These are phyloP conservation scores for Tolypocladium paradoxum DNA, from an alignment of 2,329 filamentous ascomycete species.

Conservation along the genomic window DNA sequence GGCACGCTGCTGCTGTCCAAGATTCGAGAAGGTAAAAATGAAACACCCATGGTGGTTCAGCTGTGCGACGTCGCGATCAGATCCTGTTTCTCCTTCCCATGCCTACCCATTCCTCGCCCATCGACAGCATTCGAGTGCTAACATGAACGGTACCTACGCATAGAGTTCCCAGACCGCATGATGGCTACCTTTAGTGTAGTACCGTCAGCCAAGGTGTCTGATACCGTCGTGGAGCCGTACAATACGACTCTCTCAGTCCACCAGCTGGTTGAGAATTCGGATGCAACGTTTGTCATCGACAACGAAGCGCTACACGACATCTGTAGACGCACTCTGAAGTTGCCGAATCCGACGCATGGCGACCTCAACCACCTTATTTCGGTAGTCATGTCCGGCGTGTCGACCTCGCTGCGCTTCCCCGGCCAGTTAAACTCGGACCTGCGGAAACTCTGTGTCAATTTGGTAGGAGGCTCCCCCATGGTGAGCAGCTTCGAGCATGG, in stretches of 20 bases:
- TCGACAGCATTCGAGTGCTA: background rate
- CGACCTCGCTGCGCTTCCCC: conserved; percentile 97
- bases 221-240: conserved; percentile 99
- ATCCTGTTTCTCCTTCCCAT: no score
- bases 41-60: no score
- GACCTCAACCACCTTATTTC: conserved; percentile 99
- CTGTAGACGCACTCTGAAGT: conserved; percentile 99
- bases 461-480: conserved; percentile 35
- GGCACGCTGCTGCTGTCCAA: conserved; percentile 99
- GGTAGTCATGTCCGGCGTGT: conserved; percentile 98
- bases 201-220: conserved; percentile 97
- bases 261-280: conserved; percentile 99
- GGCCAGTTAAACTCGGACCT: conserved; percentile 99
- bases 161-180: conserved; percentile 98
- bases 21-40: conserved; percentile 99
- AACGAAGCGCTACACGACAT: conserved; percentile 99
- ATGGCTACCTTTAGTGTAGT: conserved; percentile 99
- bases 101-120: background rate
- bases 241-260: conserved; percentile 98
- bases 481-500: background rate
- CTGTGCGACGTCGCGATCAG: no score
- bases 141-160: background rate
- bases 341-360: conserved; percentile 95
- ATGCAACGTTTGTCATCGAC: conserved; percentile 99
- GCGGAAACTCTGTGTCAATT: conserved; percentile 99